A percentile compares a stretch with the other conserved stretches of the same genome.
phyloP scores from a whole-genome alignment of 2,329 filamentous ascomycete genomes.

The Allantophomopsis lycopodina region DNA sequence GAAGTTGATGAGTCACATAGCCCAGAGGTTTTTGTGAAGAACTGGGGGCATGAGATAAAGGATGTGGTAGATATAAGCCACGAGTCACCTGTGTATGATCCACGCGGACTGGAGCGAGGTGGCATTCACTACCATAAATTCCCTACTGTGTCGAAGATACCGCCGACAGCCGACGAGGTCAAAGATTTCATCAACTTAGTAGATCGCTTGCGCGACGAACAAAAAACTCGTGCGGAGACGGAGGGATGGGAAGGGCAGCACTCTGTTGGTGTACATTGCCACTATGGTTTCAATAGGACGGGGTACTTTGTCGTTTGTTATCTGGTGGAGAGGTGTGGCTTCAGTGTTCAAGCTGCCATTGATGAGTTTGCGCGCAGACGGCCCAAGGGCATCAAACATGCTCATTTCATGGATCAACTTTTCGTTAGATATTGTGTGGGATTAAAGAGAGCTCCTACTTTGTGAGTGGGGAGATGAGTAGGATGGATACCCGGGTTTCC shows the following conservation, averaged over 20 bases:
- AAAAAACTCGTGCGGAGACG: slow-evolving; percentile 29
- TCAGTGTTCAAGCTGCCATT: slow-evolving; percentile 61
- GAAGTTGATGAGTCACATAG: slow-evolving; percentile 78
- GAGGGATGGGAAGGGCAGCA: slow-evolving; percentile 24
- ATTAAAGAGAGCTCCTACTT: slow-evolving; percentile 11
- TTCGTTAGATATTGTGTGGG: slow-evolving; percentile 57
- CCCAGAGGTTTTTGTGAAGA: slow-evolving; percentile 54
- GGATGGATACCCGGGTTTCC: not conserved
- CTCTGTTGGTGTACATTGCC: slow-evolving; percentile 77
- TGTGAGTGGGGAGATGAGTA: not conserved
- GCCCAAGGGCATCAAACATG: slow-evolving; percentile 76
- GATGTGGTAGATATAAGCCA: slow-evolving; percentile 86
- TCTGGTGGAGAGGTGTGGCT: slow-evolving; percentile 69
- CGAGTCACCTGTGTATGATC: slow-evolving; percentile 81
- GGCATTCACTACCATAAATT: slow-evolving; percentile 73
- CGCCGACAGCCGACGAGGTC: slow-evolving; percentile 46
- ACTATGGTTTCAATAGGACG: slow-evolving; percentile 91
- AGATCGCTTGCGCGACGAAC: slow-evolving; percentile 43
- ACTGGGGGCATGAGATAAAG: slow-evolving; percentile 53
- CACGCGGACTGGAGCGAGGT: slow-evolving; percentile 49
- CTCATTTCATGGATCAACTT: slow-evolving; percentile 75
- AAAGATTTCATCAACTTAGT: slow-evolving; percentile 38
- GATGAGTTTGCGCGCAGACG: slow-evolving; percentile 60
- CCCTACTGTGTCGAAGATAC: slow-evolving; percentile 83
- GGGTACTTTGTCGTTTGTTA: slow-evolving; percentile 87